These are phyloP conservation scores for Colletotrichum lini DNA, from an alignment of 2,329 filamentous ascomycete genomes.

Conservation along the genomic window DNA sequence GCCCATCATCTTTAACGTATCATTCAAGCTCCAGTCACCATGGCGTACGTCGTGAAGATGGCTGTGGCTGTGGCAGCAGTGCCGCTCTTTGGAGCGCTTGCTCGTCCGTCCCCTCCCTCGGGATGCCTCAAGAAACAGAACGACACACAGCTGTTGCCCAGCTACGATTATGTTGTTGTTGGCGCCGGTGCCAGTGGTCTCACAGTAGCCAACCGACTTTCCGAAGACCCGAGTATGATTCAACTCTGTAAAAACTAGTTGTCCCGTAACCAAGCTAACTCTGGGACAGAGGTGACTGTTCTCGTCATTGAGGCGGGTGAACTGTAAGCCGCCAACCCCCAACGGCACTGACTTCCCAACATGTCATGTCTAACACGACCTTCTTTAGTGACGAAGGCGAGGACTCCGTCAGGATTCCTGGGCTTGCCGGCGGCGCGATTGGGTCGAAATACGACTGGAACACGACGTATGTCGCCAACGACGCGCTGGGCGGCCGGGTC, in stretches of 20 bases:
- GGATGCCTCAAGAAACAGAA: conserved; percentile 16
- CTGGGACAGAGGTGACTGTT: conserved; percentile 44
- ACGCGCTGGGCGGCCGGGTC: conserved; percentile 30
- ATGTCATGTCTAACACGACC: not conserved
- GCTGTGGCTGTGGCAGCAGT: conserved; percentile 34
- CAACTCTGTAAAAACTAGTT: not conserved
- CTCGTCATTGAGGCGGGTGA: conserved; percentile 49
- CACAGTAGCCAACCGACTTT: conserved; percentile 54
- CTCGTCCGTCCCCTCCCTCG: conserved; percentile 29
- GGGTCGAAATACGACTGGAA: conserved; percentile 50
- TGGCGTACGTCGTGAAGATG: conserved; percentile 32
- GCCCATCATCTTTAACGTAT: conserved; percentile 4
- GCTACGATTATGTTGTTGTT: conserved; percentile 52
- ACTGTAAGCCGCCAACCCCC: conserved; percentile 13
- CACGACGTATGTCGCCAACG: conserved; percentile 39
- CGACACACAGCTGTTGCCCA: conserved; percentile 23
- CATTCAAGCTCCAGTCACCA: conserved; percentile 7
- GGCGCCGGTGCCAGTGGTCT: conserved; percentile 55
- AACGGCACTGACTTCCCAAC: not conserved
- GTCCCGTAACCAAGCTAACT: conserved; percentile 11
- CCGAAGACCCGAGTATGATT: conserved; percentile 50
- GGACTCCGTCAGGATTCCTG: conserved; percentile 47
- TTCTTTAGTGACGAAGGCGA: conserved; percentile 40
- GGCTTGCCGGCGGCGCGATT: conserved; percentile 45
- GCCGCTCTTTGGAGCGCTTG: conserved; percentile 35